A percentile compares a stretch with the other conserved stretches of the same genome.
phyloP scores from a whole-genome alignment of 805 yeast genomes.

The Sungouiozyma ichnusensis region DNA sequence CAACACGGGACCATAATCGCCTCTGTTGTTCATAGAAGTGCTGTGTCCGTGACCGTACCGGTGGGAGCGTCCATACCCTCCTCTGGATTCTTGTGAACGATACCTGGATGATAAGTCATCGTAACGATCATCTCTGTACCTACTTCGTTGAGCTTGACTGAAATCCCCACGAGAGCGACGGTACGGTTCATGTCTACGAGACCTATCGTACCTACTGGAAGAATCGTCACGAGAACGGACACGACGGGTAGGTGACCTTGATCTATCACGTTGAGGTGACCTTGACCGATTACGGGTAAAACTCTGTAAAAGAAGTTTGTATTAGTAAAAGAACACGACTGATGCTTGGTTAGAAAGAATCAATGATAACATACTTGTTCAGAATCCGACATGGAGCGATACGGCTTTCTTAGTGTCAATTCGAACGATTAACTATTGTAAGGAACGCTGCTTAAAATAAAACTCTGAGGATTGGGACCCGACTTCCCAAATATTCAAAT shows the following conservation, averaged over 20 bases:
- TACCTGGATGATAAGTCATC: slow-evolving; percentile 2
- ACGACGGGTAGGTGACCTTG: slow-evolving; percentile 17
- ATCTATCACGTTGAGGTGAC: slow-evolving; percentile 11
- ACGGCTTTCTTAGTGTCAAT: not conserved
- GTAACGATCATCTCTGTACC: slow-evolving; percentile 11
- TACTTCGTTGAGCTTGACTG: slow-evolving; percentile 6
- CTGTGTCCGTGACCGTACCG: slow-evolving; percentile 13
- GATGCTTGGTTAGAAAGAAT: not conserved
- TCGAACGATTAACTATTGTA: no score
- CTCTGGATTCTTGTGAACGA: slow-evolving; percentile 15
- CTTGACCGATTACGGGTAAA: not conserved
- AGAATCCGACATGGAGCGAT: not conserved
- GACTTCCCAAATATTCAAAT: not conserved
- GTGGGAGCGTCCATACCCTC: slow-evolving; percentile 13
- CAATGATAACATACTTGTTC: not conserved
- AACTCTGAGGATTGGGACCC: not conserved
- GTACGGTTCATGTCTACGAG: slow-evolving; percentile 17
- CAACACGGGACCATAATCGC: slow-evolving; percentile 19
- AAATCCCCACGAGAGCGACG: slow-evolving; percentile 2
- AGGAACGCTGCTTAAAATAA: no score
- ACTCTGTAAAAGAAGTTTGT: not conserved
- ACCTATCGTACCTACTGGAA: slow-evolving; percentile 14
- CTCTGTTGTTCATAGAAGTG: slow-evolving; percentile 6
- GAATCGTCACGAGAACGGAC: slow-evolving; percentile 3
- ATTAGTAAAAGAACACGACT: not conserved